phyloP scores from a whole-genome alignment of 495 filamentous ascomycete species.

The Neurospora hispaniola region DNA sequence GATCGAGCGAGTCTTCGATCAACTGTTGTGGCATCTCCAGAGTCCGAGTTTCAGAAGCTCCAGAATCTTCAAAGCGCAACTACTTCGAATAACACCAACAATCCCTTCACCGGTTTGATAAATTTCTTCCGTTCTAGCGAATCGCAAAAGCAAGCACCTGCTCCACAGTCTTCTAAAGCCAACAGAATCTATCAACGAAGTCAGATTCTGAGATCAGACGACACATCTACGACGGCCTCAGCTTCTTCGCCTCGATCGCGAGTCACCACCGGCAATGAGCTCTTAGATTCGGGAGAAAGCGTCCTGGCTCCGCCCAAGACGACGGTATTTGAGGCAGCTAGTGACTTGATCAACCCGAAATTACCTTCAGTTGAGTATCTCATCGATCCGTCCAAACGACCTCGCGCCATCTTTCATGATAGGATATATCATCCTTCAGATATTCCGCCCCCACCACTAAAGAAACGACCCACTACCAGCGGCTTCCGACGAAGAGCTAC shows the following conservation, averaged over 20 bases:
- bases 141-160: constrained; percentile 20
- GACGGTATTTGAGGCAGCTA: constrained; percentile 87
- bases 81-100: constrained; percentile 24
- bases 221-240: constrained; percentile 26
- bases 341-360: constrained; percentile 83
- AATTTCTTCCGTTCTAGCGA: constrained; percentile 47
- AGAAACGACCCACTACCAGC: constrained; percentile 40
- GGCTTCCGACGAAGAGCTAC: constrained; percentile 21
- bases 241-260: constrained; percentile 26
- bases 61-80: constrained; percentile 16
- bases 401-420: constrained; percentile 93
- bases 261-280: constrained; percentile 33
- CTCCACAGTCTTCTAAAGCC: constrained; percentile 35
- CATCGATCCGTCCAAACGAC: constrained; percentile 68
- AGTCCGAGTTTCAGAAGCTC: constrained; percentile 2
- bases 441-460: constrained; percentile 70
- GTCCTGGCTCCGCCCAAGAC: constrained; percentile 74
- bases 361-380: constrained; percentile 72
- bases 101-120: constrained; percentile 49
- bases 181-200: constrained; percentile 68
- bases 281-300: constrained; percentile 29
- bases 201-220: constrained; percentile 50
- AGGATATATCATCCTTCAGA: constrained; percentile 88
- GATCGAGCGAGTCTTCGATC: constrained; percentile 37
- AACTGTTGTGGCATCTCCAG: constrained; percentile 9